phyloP scores from a whole-genome alignment of 257 asterid species.

The Oldenlandia corymbosa region DNA sequence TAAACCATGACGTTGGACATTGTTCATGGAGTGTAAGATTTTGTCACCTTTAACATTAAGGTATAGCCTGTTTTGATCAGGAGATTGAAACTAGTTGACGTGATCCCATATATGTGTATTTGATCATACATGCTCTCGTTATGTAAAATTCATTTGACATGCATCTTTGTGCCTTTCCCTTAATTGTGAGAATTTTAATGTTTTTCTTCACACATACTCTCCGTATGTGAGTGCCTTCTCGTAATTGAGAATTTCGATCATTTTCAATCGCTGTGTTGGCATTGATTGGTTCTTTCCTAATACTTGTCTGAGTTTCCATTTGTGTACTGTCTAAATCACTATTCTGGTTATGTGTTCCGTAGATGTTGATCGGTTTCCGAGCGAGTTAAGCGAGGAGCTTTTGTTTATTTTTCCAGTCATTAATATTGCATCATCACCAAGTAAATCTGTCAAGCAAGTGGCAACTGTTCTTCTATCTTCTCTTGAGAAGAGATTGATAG shows the following conservation, averaged over 20 bases:
- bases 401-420: slow-evolving; percentile 81
- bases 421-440: slow-evolving; percentile 79
- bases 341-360: neutral
- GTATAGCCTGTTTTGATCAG: neutral
- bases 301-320: neutral
- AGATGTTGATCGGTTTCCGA: slow-evolving; percentile 27
- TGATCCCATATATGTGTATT: neutral
- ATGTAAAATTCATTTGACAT: neutral
- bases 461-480: slow-evolving; percentile 55
- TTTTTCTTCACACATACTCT: too few species aligned
- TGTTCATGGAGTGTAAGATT: neutral
- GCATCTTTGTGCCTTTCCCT: neutral
- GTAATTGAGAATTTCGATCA: neutral
- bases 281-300: neutral
- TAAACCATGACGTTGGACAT: neutral
- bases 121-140: neutral
- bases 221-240: too few species aligned
- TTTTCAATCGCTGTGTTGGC: neutral
- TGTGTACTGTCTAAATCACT: neutral
- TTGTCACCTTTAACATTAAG: neutral
- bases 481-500: slow-evolving; percentile 52
- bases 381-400: slow-evolving; percentile 63
- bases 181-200: too few species aligned
- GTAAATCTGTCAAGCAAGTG: slow-evolving; percentile 57
- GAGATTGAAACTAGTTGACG: neutral